Percentiles rank a stretch among this genome's conserved stretches.
These are phyloP conservation scores for Fusarium siculi DNA, from an alignment of 2,329 filamentous ascomycete species.

Conservation along the genomic window DNA sequence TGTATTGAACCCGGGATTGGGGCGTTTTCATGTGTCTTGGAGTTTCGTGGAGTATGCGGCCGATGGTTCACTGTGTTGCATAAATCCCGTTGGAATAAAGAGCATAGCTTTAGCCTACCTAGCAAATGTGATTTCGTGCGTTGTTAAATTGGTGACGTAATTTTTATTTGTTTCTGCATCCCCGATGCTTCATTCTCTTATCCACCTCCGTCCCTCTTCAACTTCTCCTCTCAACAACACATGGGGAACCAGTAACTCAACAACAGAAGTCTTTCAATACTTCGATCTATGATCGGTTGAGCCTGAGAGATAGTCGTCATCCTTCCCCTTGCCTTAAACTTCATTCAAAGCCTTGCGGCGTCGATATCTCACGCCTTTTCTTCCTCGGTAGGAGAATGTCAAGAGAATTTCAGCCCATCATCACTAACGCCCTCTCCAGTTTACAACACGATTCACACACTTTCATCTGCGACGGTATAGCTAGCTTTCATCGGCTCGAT, in stretches of 20 bases:
- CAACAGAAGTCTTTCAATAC: rapidly evolving
- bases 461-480: neutral
- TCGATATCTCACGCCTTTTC: rapidly evolving
- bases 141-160: neutral
- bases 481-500: rapidly evolving
- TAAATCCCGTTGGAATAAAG: neutral
- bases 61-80: neutral
- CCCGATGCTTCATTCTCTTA: neutral
- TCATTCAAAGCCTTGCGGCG: neutral
- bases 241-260: rapidly evolving
- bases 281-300: rapidly evolving
- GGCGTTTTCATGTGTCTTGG: neutral
- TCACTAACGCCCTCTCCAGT: neutral
- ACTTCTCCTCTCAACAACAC: neutral
- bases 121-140: rapidly evolving
- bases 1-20: neutral
- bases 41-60: neutral
- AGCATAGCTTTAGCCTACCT: neutral
- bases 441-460: too few relatives aligned
- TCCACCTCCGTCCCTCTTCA: neutral
- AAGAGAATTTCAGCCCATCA: neutral
- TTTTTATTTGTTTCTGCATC: too few relatives aligned
- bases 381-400: neutral
- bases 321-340: rapidly evolving
- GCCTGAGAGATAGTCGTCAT: rapidly evolving